Percentiles rank a stretch among this genome's conserved stretches.
Evolutionary conservation across 805 yeast genomes (phyloP).

Genomic region (Cyberlindnera veronae): DNA sequence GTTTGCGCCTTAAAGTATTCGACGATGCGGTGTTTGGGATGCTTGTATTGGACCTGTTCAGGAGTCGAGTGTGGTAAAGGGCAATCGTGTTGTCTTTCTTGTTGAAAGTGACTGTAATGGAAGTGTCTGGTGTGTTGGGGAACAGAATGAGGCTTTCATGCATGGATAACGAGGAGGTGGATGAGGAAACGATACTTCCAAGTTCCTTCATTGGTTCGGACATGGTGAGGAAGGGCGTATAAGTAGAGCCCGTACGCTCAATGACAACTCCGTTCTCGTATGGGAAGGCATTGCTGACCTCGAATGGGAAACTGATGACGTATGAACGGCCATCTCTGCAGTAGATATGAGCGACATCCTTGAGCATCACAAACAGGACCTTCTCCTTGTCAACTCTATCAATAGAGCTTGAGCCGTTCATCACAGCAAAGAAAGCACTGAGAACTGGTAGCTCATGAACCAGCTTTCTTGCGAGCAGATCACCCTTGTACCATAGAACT

Average conservation of each 20-base stretch:
- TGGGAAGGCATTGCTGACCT: slow-evolving; percentile 54
- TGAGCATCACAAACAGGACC: slow-evolving; percentile 58
- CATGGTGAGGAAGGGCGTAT: slow-evolving; percentile 51
- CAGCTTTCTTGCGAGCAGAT: slow-evolving; percentile 45
- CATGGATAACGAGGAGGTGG: slow-evolving; percentile 59
- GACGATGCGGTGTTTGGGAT: slow-evolving; percentile 1
- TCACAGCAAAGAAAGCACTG: slow-evolving; percentile 58
- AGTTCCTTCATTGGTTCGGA: slow-evolving; percentile 74
- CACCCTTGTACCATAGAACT: slow-evolving; percentile 45
- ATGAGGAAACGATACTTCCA: slow-evolving; percentile 67
- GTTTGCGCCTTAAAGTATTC: slow-evolving; percentile 16
- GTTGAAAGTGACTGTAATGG: slow-evolving; percentile 56
- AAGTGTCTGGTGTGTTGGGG: slow-evolving; percentile 40
- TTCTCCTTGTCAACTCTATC: slow-evolving; percentile 16
- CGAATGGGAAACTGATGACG: slow-evolving; percentile 67
- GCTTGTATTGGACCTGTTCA: slow-evolving; percentile 23
- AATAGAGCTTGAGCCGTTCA: slow-evolving; percentile 26
- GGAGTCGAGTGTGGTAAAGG: slow-evolving; percentile 54
- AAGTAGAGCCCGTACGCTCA: slow-evolving; percentile 36
- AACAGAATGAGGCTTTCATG: slow-evolving; percentile 55
- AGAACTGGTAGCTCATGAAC: slow-evolving; percentile 48
- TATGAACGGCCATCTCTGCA: slow-evolving; percentile 55
- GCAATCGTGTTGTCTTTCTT: slow-evolving; percentile 41
- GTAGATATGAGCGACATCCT: slow-evolving; percentile 60
- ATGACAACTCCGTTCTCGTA: slow-evolving; percentile 67